Evolutionary conservation across 73 alveolate genomes (phyloP).

Genomic region (Paramecium biaurelia): DNA sequence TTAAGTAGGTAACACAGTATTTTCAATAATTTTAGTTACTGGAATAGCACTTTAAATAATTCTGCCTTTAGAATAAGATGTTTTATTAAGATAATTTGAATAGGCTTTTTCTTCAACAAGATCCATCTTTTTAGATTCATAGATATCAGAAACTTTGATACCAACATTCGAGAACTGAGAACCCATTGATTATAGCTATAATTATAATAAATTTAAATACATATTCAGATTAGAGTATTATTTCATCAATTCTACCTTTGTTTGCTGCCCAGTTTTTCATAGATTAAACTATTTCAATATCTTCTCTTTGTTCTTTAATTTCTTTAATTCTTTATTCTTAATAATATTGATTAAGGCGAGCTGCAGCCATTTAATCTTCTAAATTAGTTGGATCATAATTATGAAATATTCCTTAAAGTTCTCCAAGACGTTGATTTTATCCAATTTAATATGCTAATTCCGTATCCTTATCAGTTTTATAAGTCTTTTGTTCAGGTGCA

Average conservation of each 20-base stretch:
- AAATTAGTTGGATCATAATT: slow-evolving; percentile 9
- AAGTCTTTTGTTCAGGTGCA: slow-evolving; percentile 3
- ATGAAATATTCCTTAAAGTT: background rate
- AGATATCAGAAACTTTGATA: slow-evolving; percentile 1
- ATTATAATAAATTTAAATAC: background rate
- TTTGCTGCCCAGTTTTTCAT: slow-evolving; percentile 33
- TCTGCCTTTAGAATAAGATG: background rate
- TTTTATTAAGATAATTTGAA: background rate
- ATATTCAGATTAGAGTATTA: background rate
- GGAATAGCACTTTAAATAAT: background rate
- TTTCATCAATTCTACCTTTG: slow-evolving; percentile 45
- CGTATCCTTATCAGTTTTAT: slow-evolving; percentile 23
- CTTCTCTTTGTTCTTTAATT: background rate
- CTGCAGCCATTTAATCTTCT: slow-evolving; percentile 26
- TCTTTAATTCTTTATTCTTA: background rate
- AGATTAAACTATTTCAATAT: background rate
- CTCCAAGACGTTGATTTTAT: background rate
- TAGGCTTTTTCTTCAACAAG: slow-evolving; percentile 32
- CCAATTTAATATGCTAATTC: slow-evolving; percentile 26
- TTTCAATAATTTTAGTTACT: background rate
- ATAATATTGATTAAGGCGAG: background rate
- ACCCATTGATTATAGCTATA: background rate
- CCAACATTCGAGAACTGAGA: slow-evolving; percentile 28
- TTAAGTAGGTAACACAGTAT: background rate
- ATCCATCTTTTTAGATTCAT: slow-evolving; percentile 34